phyloP scores from a whole-genome alignment of 2,329 filamentous ascomycete genomes.

The Alternaria ethzedia region DNA sequence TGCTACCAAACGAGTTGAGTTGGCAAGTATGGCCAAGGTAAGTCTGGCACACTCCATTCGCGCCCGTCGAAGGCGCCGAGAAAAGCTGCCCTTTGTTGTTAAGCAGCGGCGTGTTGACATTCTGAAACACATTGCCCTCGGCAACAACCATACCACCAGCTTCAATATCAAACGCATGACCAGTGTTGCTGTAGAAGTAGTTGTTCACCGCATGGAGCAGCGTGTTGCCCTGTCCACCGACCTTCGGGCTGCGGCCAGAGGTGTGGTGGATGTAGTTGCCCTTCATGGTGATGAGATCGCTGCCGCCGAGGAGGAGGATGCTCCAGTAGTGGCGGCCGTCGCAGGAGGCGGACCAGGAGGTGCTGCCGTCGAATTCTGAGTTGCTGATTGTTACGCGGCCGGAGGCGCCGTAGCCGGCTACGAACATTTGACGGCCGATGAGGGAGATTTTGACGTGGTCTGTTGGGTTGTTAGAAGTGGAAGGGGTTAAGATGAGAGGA shows the following conservation, averaged over 20 bases:
- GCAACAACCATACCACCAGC: conserved; percentile 6
- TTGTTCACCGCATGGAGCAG: conserved; percentile 27
- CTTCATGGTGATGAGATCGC: conserved; percentile 22
- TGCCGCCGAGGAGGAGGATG: conserved; percentile 16
- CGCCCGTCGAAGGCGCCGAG: not conserved
- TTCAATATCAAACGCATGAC: conserved; percentile 21
- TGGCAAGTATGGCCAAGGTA: conserved; percentile 12
- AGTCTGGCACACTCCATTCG: conserved; percentile 1
- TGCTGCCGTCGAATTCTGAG: conserved; percentile 25
- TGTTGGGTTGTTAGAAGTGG: not conserved
- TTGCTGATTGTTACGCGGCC: conserved; percentile 26
- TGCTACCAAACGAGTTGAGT: conserved; percentile 6
- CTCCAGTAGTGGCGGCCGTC: conserved; percentile 28
- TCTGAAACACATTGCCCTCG: conserved; percentile 24
- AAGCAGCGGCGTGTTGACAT: conserved; percentile 9
- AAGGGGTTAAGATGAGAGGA: not conserved
- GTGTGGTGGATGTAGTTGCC: conserved; percentile 26
- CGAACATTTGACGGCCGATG: conserved; percentile 23
- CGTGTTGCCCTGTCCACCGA: conserved; percentile 14
- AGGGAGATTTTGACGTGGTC: conserved; percentile 27
- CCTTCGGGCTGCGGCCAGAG: conserved; percentile 22
- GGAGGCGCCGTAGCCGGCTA: conserved; percentile 13
- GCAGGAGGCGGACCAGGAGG: conserved; percentile 22
- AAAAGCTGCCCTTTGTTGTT: conserved; percentile 8
- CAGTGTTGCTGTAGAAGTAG: conserved; percentile 18